Evolutionary conservation across 768 basidiomycete species (phyloP).

Genomic region (Suillus americanus): DNA sequence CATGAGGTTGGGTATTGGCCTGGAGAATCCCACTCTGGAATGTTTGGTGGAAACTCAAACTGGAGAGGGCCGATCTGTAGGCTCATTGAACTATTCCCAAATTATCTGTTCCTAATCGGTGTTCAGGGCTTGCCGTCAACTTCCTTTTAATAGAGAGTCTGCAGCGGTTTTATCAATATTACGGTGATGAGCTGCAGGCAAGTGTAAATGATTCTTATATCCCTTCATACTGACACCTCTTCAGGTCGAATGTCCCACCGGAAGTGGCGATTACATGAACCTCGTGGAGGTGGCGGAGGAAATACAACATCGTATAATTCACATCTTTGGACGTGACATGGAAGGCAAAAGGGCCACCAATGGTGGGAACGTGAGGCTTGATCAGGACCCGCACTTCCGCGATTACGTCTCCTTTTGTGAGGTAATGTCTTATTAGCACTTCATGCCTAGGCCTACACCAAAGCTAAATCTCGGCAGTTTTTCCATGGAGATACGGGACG

Average conservation of each 20-base stretch:
- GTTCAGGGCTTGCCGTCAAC: constrained; percentile 89
- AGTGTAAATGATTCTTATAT: neutral
- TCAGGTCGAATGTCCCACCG: constrained; percentile 91
- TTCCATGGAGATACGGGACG: constrained; percentile 94
- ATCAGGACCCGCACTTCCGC: constrained; percentile 92
- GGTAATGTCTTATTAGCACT: constrained; percentile 38
- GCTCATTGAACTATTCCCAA: constrained; percentile 16
- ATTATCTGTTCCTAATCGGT: constrained; percentile 2
- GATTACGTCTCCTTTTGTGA: constrained; percentile 98
- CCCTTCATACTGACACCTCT: neutral
- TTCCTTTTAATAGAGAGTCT: constrained; percentile 94
- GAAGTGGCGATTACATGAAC: constrained; percentile 97
- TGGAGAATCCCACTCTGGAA: constrained; percentile 93
- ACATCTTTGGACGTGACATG: constrained; percentile 93
- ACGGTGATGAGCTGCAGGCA: constrained; percentile 84
- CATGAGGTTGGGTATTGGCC: constrained; percentile 98
- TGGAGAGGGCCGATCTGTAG: constrained; percentile 91
- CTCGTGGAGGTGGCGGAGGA: constrained; percentile 93
- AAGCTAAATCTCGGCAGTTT: constrained; percentile 48
- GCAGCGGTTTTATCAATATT: constrained; percentile 97
- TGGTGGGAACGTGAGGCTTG: constrained; percentile 83
- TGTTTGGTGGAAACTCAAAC: constrained; percentile 99
- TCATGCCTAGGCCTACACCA: neutral
- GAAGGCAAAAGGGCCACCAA: constrained; percentile 89
- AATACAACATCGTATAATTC: constrained; percentile 98